Conservation (phyloP, 2,329 filamentous ascomycete genomes). For the Botryosphaeria dothidea region DNA sequence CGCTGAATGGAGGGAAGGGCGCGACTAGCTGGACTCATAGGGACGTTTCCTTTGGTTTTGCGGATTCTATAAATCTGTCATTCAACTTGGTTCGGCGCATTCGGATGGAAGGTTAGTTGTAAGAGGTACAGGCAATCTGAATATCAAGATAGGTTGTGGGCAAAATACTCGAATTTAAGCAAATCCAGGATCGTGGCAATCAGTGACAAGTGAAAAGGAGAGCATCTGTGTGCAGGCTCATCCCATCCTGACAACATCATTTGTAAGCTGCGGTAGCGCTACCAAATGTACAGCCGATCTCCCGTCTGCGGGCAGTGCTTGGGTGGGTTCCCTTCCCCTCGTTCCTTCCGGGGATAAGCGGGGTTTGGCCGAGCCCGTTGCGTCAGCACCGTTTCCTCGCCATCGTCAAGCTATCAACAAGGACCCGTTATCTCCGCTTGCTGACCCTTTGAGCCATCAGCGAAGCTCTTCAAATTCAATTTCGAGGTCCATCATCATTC, state of each 20-base stretch:
- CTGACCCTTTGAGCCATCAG: neutral
- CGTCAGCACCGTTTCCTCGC: neutral
- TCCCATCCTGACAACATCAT: neutral
- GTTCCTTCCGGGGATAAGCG: neutral
- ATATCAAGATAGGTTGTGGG: neutral
- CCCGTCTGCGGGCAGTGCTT: conserved; percentile 10
- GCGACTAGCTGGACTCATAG: neutral
- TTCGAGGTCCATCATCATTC: neutral
- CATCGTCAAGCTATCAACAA: neutral
- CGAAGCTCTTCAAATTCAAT: neutral
- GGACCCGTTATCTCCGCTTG: neutral
- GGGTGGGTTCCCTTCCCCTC: neutral
- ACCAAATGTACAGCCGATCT: conserved; percentile 8
- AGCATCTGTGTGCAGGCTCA: too few species aligned
- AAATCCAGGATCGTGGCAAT: too few species aligned
- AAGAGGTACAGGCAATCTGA: neutral
- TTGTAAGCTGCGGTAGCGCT: neutral
- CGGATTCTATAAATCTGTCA: neutral
- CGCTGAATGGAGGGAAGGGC: conserved; percentile 42
- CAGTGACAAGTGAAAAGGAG: too few species aligned
- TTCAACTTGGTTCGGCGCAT: neutral
- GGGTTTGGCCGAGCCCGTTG: neutral
- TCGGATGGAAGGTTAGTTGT: neutral
- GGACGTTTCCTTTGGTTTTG: neutral
- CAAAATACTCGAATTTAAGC: too few species aligned